Evolutionary conservation across 148 eudicot genomes (phyloP).

Genomic region (Gaultheria prostrata): DNA sequence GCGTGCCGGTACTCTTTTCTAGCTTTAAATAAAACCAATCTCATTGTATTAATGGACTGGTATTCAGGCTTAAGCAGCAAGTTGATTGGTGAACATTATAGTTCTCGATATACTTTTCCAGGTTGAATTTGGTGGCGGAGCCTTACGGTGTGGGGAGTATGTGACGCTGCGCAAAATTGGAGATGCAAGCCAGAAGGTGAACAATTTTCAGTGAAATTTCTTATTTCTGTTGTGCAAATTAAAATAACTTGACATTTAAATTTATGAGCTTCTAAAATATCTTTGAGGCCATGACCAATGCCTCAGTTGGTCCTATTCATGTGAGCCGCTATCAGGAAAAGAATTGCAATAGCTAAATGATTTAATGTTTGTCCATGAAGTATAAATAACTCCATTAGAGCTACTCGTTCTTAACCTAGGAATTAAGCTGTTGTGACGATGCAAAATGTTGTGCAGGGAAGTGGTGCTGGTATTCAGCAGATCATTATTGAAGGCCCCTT

Average conservation of each 20-base stretch:
- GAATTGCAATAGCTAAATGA: no score
- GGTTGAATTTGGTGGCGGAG: slow-evolving; percentile 94
- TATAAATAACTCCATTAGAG: neutral
- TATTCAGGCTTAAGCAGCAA: neutral
- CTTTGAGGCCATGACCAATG: no score
- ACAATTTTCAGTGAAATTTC: neutral
- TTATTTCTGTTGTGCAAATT: neutral
- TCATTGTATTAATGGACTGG: neutral
- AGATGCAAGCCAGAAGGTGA: slow-evolving; percentile 83
- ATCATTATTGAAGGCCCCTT: slow-evolving; percentile 89
- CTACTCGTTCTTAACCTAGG: neutral
- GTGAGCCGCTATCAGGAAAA: no score
- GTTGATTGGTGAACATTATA: neutral
- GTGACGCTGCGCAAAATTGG: slow-evolving; percentile 86
- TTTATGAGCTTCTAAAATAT: no score
- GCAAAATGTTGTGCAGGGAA: slow-evolving; percentile 53
- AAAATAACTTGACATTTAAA: neutral
- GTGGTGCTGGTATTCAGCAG: slow-evolving; percentile 73
- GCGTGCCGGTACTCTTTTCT: slow-evolving; percentile 62
- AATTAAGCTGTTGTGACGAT: neutral
- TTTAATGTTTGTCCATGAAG: neutral
- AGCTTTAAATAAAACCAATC: neutral
- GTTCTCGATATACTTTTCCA: slow-evolving; percentile 21
- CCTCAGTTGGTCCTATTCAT: no score
- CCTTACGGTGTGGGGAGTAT: slow-evolving; percentile 84